Percentiles rank a stretch among this genome's conserved stretches.
phyloP scores from a whole-genome alignment of 148 eudicot species.

The Silene uniflora region DNA sequence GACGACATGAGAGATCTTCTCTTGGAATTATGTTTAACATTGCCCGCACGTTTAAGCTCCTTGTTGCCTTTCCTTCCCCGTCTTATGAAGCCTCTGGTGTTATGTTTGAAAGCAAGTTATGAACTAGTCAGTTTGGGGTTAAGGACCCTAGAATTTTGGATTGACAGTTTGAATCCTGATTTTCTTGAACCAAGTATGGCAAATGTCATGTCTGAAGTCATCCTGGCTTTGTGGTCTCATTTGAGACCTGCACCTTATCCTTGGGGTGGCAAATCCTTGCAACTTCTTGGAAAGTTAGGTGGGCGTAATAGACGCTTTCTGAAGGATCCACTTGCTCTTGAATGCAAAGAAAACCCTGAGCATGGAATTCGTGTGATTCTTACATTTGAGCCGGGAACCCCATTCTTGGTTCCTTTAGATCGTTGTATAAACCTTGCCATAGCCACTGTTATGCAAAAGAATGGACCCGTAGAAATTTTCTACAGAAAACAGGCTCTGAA shows the following conservation, averaged over 20 bases:
- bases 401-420: conserved; percentile 94
- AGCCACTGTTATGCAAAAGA: conserved; percentile 82
- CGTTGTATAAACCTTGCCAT: conserved; percentile 97
- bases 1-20: conserved; percentile 90
- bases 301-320: conserved; percentile 95
- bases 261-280: conserved; percentile 91
- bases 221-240: conserved; percentile 92
- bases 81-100: conserved; percentile 95
- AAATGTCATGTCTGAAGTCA: conserved; percentile 93
- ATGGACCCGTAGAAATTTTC: conserved; percentile 67
- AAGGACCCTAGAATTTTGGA: conserved; percentile 96
- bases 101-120: conserved; percentile 81
- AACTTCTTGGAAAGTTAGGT: conserved; percentile 96
- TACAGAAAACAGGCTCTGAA: conserved; percentile 88
- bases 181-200: conserved; percentile 99
- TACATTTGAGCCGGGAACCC: conserved; percentile 94
- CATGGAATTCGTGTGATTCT: conserved; percentile 96
- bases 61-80: conserved; percentile 88
- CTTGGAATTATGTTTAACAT: conserved; percentile 81
- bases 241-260: conserved; percentile 87
- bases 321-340: conserved; percentile 94
- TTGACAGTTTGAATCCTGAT: conserved; percentile 97
- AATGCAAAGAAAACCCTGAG: conserved; percentile 98
- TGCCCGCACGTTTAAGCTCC: conserved; percentile 96
- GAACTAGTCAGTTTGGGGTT: conserved; percentile 87